Evolutionary conservation across 2,329 filamentous ascomycete species (phyloP).

Genomic region (Pseudogymnoascus sp.): DNA sequence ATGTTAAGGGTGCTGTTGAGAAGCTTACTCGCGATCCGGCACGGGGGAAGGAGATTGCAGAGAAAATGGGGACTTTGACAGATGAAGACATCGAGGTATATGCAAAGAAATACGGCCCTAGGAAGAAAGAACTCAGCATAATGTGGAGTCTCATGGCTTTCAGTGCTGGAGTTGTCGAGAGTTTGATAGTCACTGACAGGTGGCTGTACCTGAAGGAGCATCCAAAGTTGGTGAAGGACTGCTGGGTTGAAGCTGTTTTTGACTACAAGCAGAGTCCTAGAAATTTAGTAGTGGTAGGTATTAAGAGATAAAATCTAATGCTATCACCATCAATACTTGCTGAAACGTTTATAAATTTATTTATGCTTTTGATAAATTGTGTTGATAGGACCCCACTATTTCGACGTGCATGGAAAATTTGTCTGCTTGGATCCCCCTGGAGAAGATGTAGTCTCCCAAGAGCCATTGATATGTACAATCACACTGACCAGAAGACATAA

Average conservation of each 20-base stretch:
- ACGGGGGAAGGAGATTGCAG: constrained; percentile 50
- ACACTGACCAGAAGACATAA: not conserved
- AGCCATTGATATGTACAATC: too few species aligned
- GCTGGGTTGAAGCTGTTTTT: constrained; percentile 92
- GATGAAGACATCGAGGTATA: constrained; percentile 70
- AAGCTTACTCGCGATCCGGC: constrained; percentile 60
- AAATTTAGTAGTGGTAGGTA: constrained; percentile 85
- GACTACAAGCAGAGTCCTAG: constrained; percentile 78
- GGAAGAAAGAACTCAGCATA: constrained; percentile 74
- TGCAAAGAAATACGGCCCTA: constrained; percentile 50
- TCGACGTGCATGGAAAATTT: not conserved
- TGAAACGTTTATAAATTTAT: not conserved
- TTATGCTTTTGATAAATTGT: not conserved
- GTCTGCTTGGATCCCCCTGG: not conserved
- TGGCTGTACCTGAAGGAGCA: constrained; percentile 84
- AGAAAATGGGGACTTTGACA: constrained; percentile 58
- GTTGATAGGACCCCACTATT: constrained; percentile 2
- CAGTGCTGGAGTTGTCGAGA: constrained; percentile 80
- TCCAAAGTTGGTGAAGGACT: constrained; percentile 54
- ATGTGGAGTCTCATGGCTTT: constrained; percentile 97
- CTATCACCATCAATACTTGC: not conserved
- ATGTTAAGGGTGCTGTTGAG: constrained; percentile 69
- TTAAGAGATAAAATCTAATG: constrained; percentile 45
- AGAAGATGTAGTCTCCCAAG: not conserved
- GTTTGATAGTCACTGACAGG: constrained; percentile 79